These are phyloP conservation scores for Avena sativa DNA, from an alignment of 176 grass and related monocot genomes.

Conservation along the genomic window DNA sequence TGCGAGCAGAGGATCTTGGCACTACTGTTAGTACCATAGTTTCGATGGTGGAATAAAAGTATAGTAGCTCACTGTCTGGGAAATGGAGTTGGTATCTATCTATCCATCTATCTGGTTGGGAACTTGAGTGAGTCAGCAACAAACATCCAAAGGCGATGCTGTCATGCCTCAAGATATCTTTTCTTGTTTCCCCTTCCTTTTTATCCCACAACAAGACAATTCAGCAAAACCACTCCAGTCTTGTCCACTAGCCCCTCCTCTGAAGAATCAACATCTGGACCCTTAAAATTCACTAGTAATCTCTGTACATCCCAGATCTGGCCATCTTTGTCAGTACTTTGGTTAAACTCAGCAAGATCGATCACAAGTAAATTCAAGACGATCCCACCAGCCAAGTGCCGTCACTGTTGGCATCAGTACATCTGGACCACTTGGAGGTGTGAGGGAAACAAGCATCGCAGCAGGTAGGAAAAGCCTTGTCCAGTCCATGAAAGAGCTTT, in stretches of 20 bases:
- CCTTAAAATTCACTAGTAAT: neutral
- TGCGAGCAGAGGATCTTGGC: neutral
- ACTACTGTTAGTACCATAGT: neutral
- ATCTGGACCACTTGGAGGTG: slow-evolving; percentile 35
- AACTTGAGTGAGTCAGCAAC: slow-evolving; percentile 33
- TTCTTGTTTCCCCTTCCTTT: neutral
- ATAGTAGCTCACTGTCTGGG: neutral
- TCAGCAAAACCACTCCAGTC: slow-evolving; percentile 41
- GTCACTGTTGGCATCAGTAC: slow-evolving; percentile 32
- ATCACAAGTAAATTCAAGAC: neutral
- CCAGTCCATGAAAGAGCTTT: slow-evolving; percentile 49
- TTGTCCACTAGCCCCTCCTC: slow-evolving; percentile 28
- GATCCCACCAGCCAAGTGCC: slow-evolving; percentile 6
- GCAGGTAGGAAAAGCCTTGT: slow-evolving; percentile 28
- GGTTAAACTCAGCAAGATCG: slow-evolving; percentile 4
- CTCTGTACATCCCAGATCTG: slow-evolving; percentile 20
- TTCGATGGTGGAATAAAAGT: slow-evolving; percentile 13
- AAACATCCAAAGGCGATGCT: slow-evolving; percentile 37
- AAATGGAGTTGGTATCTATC: slow-evolving; percentile 39
- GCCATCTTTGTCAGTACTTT: slow-evolving; percentile 5
- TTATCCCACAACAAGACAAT: slow-evolving; percentile 38
- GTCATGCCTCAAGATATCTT: slow-evolving; percentile 44
- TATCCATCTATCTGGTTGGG: slow-evolving; percentile 2
- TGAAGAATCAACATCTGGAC: slow-evolving; percentile 33
- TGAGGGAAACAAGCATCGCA: slow-evolving; percentile 39